These are phyloP conservation scores for Fomitopsis pulvina DNA, from an alignment of 768 basidiomycete species.

Conservation along the genomic window DNA sequence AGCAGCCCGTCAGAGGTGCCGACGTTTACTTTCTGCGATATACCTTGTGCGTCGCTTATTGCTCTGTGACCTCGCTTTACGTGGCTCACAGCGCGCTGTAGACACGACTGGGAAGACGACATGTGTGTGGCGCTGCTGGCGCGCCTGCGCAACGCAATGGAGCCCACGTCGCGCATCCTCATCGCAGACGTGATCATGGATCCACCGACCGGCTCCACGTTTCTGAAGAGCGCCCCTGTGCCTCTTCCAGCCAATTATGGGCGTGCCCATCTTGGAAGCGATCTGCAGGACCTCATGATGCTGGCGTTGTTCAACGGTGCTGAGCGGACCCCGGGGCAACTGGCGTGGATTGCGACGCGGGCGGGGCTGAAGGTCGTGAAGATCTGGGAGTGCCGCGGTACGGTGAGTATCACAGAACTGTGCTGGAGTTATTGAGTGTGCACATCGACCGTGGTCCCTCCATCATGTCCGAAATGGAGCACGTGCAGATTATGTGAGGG, in stretches of 20 bases:
- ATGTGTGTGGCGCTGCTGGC: conserved; percentile 4
- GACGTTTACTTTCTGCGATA: conserved; percentile 9
- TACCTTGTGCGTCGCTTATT: conserved; percentile 1
- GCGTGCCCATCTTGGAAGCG: not conserved
- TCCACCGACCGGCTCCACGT: not conserved
- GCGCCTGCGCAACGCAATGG: conserved; percentile 4
- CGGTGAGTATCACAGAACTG: conserved; percentile 6
- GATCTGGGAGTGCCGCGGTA: conserved; percentile 9
- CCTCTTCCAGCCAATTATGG: conserved; percentile 13
- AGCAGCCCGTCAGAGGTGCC: conserved; percentile 10
- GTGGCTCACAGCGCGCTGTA: not conserved
- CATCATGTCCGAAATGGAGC: no score
- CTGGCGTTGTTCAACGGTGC: conserved; percentile 7
- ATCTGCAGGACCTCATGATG: conserved; percentile 9
- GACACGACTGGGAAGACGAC: conserved; percentile 12
- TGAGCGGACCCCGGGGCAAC: conserved; percentile 8
- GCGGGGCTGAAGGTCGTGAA: conserved; percentile 5
- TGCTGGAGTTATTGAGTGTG: no score
- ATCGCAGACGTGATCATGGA: no score
- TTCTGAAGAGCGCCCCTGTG: conserved; percentile 3
- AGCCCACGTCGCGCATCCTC: conserved; percentile 2
- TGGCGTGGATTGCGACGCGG: conserved; percentile 2
- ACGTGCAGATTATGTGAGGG: no score
- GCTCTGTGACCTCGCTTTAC: not conserved
- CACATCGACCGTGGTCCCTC: no score